These are phyloP conservation scores for Mycena capillaripes DNA, from an alignment of 768 basidiomycete genomes.

Conservation along the genomic window DNA sequence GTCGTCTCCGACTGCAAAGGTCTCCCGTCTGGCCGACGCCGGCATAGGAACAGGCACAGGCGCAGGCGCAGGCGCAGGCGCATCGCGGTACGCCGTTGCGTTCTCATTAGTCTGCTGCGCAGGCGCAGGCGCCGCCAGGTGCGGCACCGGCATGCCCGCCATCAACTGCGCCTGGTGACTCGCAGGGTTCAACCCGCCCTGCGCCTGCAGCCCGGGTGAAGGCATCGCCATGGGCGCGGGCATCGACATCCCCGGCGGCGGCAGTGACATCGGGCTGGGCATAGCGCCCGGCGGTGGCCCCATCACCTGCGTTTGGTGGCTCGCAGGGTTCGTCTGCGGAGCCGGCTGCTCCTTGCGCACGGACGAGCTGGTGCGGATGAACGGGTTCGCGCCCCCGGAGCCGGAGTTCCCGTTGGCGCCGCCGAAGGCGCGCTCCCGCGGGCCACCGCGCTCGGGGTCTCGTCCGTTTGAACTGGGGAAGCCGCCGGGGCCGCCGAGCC, in stretches of 20 bases:
- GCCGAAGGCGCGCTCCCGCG: not conserved
- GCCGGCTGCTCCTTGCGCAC: constrained; percentile 17
- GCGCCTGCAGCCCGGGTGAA: not conserved
- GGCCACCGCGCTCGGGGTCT: not conserved
- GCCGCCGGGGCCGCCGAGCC: constrained; percentile 21
- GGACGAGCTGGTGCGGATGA: constrained; percentile 16
- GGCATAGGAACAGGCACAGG: not conserved
- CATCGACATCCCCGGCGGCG: not conserved
- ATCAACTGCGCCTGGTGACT: constrained; percentile 37
- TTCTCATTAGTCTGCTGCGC: not conserved
- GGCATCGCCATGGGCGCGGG: not conserved
- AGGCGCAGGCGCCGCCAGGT: not conserved
- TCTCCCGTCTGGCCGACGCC: not conserved
- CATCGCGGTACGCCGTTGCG: not conserved
- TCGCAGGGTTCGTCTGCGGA: constrained; percentile 23
- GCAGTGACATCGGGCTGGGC: too few species aligned
- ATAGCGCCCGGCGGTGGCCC: not conserved
- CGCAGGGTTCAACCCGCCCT: constrained; percentile 25
- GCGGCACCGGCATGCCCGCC: constrained; percentile 29
- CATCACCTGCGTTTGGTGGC: constrained; percentile 27
- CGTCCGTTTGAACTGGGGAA: not conserved
- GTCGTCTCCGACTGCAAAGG: constrained; percentile 27
- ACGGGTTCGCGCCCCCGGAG: constrained; percentile 4
- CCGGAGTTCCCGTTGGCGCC: not conserved
- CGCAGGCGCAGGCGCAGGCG: not conserved